Conservation (phyloP, 2,329 filamentous ascomycete genomes). For the Arthrobotrys conoides region DNA sequence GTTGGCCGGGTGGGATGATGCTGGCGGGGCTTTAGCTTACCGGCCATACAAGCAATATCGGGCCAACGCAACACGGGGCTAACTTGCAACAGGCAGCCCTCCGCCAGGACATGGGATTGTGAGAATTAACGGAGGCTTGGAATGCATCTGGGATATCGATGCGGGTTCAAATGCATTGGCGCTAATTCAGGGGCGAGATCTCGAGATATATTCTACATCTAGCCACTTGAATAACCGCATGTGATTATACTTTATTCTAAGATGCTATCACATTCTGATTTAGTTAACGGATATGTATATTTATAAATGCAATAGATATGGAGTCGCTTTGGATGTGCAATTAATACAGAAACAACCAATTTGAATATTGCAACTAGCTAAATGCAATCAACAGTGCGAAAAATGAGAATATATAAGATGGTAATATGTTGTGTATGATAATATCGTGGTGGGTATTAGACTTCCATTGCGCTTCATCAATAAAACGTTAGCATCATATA, state of each 20-base stretch:
- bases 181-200: not conserved
- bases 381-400: not conserved
- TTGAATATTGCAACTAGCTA: not conserved
- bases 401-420: not conserved
- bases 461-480: conserved; percentile 2
- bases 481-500: not conserved
- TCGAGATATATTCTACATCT: not conserved
- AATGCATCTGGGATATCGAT: conserved; percentile 19
- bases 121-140: conserved; percentile 6
- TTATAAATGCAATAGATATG: not conserved
- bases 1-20: conserved; percentile 28
- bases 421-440: not conserved
- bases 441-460: conserved; percentile 13
- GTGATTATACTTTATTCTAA: not conserved
- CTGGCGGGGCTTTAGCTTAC: conserved; percentile 25
- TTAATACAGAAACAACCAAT: not conserved
- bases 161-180: conserved; percentile 6
- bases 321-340: too few species aligned
- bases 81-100: conserved; percentile 31
- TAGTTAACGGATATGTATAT: not conserved
- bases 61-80: conserved; percentile 46
- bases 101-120: conserved; percentile 12
- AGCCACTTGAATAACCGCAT: too few species aligned
- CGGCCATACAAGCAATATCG: not conserved
- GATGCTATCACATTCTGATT: not conserved